Base-by-base conservation (phyloP, 306 rosid species). In the Crotalaria pallida region DNA sequence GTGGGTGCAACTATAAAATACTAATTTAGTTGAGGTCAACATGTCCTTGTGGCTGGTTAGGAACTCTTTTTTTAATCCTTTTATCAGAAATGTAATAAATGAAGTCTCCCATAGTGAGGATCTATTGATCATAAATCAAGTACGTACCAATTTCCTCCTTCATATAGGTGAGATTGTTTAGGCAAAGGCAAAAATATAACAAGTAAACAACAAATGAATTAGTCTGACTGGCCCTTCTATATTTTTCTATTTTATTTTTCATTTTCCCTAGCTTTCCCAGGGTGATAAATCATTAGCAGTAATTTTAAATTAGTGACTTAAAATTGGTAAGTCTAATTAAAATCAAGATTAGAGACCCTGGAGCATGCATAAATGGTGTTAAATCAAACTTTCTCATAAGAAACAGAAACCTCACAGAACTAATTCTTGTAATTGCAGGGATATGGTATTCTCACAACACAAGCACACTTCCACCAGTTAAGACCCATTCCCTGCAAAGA, bases 401-500 rank as follows among this genome's bases (percentile, higher is more conserved):
- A 13, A 38, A 38, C 7, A 12, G 6, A 31, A 31, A 4, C 36
- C 6, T 31, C 36, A 47, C 10, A 53, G 15, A 45, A 75, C 17
- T 22, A 49, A 58, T 0, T 72, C 4, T 36, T 60, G 0, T 43
- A 69, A 71, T 15, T 60, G 58, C 73, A 89, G 96, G 98, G 98
- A 65, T 84, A 82, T 75, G 86, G 64, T n/a, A 38, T 91, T 11
- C 82, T 91, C 3, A 69, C 89, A n/a, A 62, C 64, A 8, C 97
- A 91, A 78, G 96, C 97, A 43, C 69, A 80, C 15, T 59, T 73
- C 29, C 82, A 58, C 3, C 77, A 79, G 45, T 69, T 91, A 48
- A 79, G 96, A 72, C 97, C 97, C 2, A 29, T 15, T 0, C 88
- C 93, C 0, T 90, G 88, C 91, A 82, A 75, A 49, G 83, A 56